Conservation (phyloP, 2,329 filamentous ascomycete species). For the Penicillium polonicum region DNA sequence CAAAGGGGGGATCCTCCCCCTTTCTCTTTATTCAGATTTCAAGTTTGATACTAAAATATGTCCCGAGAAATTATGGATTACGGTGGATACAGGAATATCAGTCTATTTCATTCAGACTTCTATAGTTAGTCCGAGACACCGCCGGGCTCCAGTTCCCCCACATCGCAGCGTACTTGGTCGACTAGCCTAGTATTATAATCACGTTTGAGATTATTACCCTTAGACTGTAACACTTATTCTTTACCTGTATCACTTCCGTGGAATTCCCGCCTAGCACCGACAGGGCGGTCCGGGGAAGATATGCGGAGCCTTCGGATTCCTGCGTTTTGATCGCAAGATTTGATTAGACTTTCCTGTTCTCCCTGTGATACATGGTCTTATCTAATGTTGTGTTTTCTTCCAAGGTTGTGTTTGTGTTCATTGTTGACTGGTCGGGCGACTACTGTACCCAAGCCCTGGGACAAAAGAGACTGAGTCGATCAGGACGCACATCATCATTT, state of each 20-base stretch:
- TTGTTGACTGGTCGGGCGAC: slow-evolving; percentile 15
- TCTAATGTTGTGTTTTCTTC: neutral
- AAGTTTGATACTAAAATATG: neutral
- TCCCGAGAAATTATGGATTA: slow-evolving; percentile 15
- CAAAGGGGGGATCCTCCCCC: neutral
- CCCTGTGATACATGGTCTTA: slow-evolving; percentile 15
- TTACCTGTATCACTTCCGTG: slow-evolving; percentile 14
- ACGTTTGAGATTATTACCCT: neutral
- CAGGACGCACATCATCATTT: slow-evolving; percentile 23
- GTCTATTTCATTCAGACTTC: slow-evolving; percentile 25
- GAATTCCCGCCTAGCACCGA: slow-evolving; percentile 24
- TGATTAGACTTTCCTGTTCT: slow-evolving; percentile 17
- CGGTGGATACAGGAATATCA: slow-evolving; percentile 18
- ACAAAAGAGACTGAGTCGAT: slow-evolving; percentile 19
- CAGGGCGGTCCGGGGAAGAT: slow-evolving; percentile 28
- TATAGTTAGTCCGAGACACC: slow-evolving; percentile 22
- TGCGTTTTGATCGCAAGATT: slow-evolving; percentile 23
- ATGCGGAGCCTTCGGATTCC: slow-evolving; percentile 29
- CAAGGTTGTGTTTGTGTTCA: slow-evolving; percentile 1
- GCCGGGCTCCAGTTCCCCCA: slow-evolving; percentile 27
- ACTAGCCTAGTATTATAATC: neutral
- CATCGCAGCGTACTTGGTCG: slow-evolving; percentile 1
- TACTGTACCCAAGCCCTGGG: slow-evolving; percentile 15
- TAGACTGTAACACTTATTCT: slow-evolving; percentile 11
- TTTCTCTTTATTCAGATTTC: neutral